Conservation (phyloP, 2,329 filamentous ascomycete genomes). For the Hyphodiscus sp. region DNA sequence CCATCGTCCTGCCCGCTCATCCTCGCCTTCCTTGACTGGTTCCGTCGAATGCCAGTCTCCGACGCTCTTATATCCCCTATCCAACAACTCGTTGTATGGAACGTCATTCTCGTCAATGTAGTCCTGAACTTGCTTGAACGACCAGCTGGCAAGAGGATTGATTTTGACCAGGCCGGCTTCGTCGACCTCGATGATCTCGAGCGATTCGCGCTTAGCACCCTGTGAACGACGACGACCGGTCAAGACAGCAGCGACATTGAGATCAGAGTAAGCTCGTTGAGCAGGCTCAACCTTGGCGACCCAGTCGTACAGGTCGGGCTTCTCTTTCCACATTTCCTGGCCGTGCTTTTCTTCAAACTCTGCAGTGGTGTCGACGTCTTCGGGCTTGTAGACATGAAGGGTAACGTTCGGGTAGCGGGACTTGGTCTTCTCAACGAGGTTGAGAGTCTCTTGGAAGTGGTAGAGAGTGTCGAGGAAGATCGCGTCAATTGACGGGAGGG, state of each 20-base stretch:
- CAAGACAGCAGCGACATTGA: constrained; percentile 83
- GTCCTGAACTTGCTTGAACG: constrained; percentile 78
- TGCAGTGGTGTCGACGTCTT: constrained; percentile 61
- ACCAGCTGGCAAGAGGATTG: constrained; percentile 94
- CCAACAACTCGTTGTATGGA: constrained; percentile 87
- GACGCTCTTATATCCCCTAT: constrained; percentile 94
- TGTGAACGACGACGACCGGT: constrained; percentile 90
- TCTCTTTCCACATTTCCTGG: constrained; percentile 73
- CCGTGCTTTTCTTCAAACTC: constrained; percentile 83
- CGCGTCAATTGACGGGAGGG: constrained; percentile 53
- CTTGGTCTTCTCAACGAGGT: constrained; percentile 67
- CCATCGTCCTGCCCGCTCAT: constrained; percentile 94
- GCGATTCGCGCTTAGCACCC: constrained; percentile 82
- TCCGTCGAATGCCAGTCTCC: constrained; percentile 98
- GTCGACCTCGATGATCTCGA: constrained; percentile 89
- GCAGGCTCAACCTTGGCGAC: constrained; percentile 96
- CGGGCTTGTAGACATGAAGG: constrained; percentile 86
- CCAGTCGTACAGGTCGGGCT: constrained; percentile 91
- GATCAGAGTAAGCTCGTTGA: constrained; percentile 80
- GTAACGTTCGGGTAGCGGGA: constrained; percentile 70
- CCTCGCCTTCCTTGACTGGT: constrained; percentile 83
- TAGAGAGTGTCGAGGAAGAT: constrained; percentile 82
- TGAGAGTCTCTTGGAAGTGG: constrained; percentile 72
- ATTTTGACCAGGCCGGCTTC: constrained; percentile 88
- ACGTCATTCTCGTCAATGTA: constrained; percentile 85